phyloP scores from a whole-genome alignment of 108 stramenopile species.

The Seminavis robusta region DNA sequence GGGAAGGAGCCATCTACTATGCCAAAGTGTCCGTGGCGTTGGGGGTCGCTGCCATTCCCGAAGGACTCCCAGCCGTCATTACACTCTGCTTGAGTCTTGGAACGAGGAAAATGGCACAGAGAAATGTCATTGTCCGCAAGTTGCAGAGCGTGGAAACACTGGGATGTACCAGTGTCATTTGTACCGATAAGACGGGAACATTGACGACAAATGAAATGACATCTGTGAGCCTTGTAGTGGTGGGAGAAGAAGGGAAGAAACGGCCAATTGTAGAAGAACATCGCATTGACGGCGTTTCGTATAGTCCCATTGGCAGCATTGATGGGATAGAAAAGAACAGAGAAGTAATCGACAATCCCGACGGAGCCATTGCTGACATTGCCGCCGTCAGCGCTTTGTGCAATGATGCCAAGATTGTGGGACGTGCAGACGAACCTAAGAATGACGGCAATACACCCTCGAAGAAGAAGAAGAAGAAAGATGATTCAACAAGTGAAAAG shows the following conservation, averaged over 20 bases:
- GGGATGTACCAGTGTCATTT: slow-evolving; percentile 93
- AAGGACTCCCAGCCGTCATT: slow-evolving; percentile 97
- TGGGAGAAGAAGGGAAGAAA: slow-evolving; percentile 35
- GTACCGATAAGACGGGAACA: slow-evolving; percentile 98
- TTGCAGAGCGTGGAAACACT: slow-evolving; percentile 96
- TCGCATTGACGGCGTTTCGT: slow-evolving; percentile 64
- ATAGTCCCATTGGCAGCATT: slow-evolving; percentile 68
- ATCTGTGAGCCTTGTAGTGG: slow-evolving; percentile 70
- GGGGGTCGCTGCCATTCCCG: slow-evolving; percentile 98
- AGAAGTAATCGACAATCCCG: slow-evolving; percentile 39
- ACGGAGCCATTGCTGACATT: slow-evolving; percentile 57
- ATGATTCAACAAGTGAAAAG: slow-evolving; percentile 24
- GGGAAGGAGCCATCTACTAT: slow-evolving; percentile 90
- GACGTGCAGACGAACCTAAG: slow-evolving; percentile 21
- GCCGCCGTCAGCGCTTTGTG: slow-evolving; percentile 76
- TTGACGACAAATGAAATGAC: slow-evolving; percentile 98
- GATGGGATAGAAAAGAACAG: slow-evolving; percentile 48
- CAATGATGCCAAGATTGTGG: slow-evolving; percentile 83
- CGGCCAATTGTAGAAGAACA: slow-evolving; percentile 48
- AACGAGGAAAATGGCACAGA: slow-evolving; percentile 89
- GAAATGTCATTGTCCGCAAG: slow-evolving; percentile 84
- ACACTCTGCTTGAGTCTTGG: slow-evolving; percentile 94
- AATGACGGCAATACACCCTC: slow-evolving; percentile 15
- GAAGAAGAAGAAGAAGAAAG: slow-evolving; percentile 7
- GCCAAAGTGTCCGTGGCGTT: slow-evolving; percentile 97